Base-by-base conservation (phyloP, 2,329 filamentous ascomycete genomes). In the Beauveria medogensis region DNA sequence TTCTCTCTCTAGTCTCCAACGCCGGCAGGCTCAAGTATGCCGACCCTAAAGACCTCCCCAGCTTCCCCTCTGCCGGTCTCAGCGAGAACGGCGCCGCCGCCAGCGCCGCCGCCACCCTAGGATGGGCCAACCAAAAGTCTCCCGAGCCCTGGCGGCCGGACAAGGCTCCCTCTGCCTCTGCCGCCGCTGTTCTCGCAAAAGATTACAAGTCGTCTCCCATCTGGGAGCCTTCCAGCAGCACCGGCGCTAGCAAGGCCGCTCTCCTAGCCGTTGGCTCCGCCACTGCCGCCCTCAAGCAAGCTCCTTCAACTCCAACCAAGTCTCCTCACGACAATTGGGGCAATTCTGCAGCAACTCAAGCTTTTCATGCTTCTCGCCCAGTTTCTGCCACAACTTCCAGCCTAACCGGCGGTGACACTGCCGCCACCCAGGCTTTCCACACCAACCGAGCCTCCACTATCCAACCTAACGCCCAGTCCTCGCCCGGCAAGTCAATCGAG, bases 201-300 rank as follows among this genome's bases (percentile, higher is more conserved):
- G 72, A 78, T 63, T 73, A 75, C 66, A 77, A 74, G 66, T 73
- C 75, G 69, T 65, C 73, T 5, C 71, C 87, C 3, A 62, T 80
- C 8, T 88, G 85, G 84, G 80, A 88, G 64, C 84, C 86, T 9
- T 78, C 85, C 62, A 75, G 81, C 60, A 89, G 83, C 68, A 76
- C 83, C 14, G 83, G 86, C 55, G 88, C 89, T 41, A 86, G 88
- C 55, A 90, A 89, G 70, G 90, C 91, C 53, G 91, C 91, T 4
- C 70, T 91, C 10, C 75, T 90, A 28, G 90, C 90, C 20, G 71
- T 74, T 28, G 72, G 71, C 2, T 76, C 75, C 14, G 74, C 74
- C 40, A 69, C 66, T 48, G 67, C 70, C 16, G 70, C 70, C 16
- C 65, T 71, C 41, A 73, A 69, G 61, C 65, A 67, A 16, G 34